phyloP scores from a whole-genome alignment of 805 yeast genomes.

The Brettanomyces custersianus region DNA sequence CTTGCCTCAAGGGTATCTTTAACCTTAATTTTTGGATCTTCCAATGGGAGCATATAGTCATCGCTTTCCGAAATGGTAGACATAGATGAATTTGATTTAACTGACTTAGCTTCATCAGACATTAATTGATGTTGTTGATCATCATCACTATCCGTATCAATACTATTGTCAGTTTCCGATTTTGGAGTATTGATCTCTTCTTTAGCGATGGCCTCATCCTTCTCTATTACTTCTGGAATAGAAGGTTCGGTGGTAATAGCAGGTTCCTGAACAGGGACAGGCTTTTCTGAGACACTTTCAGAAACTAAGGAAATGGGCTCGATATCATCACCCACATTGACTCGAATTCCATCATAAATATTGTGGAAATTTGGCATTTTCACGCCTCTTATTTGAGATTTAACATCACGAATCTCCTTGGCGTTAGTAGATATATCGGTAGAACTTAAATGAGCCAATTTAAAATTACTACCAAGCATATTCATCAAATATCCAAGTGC shows the following conservation, averaged over 20 bases:
- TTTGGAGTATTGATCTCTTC: neutral
- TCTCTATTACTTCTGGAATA: neutral
- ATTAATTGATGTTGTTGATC: neutral
- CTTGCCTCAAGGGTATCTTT: slow-evolving; percentile 15
- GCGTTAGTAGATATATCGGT: slow-evolving; percentile 47
- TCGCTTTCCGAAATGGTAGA: neutral
- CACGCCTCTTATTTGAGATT: slow-evolving; percentile 56
- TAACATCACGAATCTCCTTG: slow-evolving; percentile 61
- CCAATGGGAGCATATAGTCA: neutral
- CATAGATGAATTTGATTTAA: neutral
- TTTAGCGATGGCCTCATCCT: neutral
- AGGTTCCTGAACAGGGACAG: neutral
- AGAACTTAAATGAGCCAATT: slow-evolving; percentile 55
- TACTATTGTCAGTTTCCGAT: neutral
- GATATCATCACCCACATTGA: slow-evolving; percentile 22
- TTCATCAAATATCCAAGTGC: slow-evolving; percentile 73
- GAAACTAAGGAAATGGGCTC: slow-evolving; percentile 11
- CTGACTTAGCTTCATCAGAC: neutral
- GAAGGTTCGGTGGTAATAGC: neutral
- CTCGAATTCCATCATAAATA: slow-evolving; percentile 26
- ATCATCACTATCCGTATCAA: neutral
- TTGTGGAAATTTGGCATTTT: slow-evolving; percentile 69
- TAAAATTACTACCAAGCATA: slow-evolving; percentile 47
- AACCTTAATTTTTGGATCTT: slow-evolving; percentile 1
- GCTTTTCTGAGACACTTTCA: neutral